These are phyloP conservation scores for Carex scoparia DNA, from an alignment of 176 grass and related monocot genomes.

Conservation along the genomic window DNA sequence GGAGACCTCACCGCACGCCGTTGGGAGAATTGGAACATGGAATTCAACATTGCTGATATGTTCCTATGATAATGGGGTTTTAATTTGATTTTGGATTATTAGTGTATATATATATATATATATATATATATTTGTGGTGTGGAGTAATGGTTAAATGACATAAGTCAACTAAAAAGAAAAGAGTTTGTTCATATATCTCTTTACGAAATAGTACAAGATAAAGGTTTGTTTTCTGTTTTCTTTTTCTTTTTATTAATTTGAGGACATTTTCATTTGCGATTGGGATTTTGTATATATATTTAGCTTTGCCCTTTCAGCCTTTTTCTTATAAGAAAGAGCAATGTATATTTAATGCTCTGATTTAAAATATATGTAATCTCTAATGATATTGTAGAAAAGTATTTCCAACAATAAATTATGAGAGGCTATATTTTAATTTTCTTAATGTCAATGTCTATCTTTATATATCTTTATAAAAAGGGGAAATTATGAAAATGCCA, in stretches of 20 bases:
- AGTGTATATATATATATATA: background rate
- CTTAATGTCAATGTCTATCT: background rate
- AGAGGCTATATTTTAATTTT: background rate
- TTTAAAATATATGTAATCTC: background rate
- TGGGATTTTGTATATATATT: background rate
- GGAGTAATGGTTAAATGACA: background rate
- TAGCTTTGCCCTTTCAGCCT: background rate
- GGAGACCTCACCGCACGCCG: background rate
- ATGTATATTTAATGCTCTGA: background rate
- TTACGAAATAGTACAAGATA: background rate
- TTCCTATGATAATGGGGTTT: background rate
- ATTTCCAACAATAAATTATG: background rate
- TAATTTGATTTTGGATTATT: background rate
- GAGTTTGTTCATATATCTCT: background rate
- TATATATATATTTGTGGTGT: background rate
- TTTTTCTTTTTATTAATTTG: background rate
- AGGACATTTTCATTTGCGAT: background rate
- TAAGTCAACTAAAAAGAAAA: background rate
- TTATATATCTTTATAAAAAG: background rate
- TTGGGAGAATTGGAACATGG: background rate
- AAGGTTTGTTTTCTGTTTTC: background rate
- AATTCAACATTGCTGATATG: constrained; percentile 6
- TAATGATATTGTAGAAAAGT: background rate
- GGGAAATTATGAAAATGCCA: too few relatives aligned
- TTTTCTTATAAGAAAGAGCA: background rate